Evolutionary conservation across 2,329 filamentous ascomycete species (phyloP), one percentile per base, ranked within the genome.

Genomic region (Phialophora expanda): DNA sequence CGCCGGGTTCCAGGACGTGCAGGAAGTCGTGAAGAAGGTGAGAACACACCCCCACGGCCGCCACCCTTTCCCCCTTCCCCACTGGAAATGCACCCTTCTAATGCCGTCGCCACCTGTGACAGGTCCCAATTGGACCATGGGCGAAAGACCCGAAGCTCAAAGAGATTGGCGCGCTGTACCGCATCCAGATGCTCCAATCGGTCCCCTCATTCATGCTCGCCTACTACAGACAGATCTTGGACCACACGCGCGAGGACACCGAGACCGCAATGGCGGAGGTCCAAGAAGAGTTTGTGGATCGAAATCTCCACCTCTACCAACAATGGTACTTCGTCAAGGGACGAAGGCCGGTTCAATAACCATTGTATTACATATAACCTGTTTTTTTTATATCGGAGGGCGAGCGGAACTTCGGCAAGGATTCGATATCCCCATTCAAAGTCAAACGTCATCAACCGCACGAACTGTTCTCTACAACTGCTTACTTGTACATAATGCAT

Each of bases 1-100:
- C 3, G 70, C 71, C 32, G 73, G 73, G 3, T 75, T 74, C 56
- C 56, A 54, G 11, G 70, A 74, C 34, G 64, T 75, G 26, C 53
- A 30, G 34, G 67, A 73, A 38, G 30, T 60, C 5, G 46, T 64
- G 14, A 48, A 53, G 41, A 64, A 60, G 44, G 51, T 61, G 41
- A 32, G 61, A 0, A 44, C 30, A 8, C 30, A 9, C 2, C 24
- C 30, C 30, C 30, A 9, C 30, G n/a, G n/a, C n/a, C n/a, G n/a
- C n/a, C n/a, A n/a, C n/a, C n/a, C n/a, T n/a, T n/a, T n/a, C n/a
- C n/a, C n/a, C n/a, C n/a, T n/a, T n/a, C n/a, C 30, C 30, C 30
- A 9, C 30, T 7, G 1, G 30, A 30, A 30, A 7, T 30, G 30
- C 30, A 30, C 30, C 30, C 17, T 34, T 34, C 32, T 4, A 7